These are phyloP conservation scores for Moniliophthora roreri DNA, from an alignment of 1,284 basidiomycete species.

Conservation along the genomic window DNA sequence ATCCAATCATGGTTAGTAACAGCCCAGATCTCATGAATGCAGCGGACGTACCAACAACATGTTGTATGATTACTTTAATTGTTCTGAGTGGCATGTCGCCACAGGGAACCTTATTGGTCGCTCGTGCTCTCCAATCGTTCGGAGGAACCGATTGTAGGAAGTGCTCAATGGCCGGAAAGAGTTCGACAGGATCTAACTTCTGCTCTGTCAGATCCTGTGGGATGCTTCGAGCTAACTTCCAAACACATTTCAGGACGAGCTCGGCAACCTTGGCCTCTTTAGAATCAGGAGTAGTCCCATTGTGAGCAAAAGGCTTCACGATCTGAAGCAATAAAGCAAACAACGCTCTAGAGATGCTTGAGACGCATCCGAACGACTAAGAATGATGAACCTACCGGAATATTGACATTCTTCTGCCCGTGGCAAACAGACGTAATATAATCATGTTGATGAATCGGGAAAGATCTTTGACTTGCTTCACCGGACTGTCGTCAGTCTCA, in stretches of 20 bases:
- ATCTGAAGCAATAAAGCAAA: conserved; percentile 87
- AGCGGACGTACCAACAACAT: conserved; percentile 79
- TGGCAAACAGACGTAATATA: conserved; percentile 90
- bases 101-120: conserved; percentile 88
- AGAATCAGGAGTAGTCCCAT: conserved; percentile 65
- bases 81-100: conserved; percentile 97
- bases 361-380: conserved; percentile 8
- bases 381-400: conserved; percentile 85
- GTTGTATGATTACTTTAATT: conserved; percentile 96
- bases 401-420: conserved; percentile 87
- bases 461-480: conserved; percentile 80
- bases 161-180: conserved; percentile 93
- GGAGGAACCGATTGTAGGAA: conserved; percentile 94
- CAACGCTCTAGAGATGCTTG: conserved; percentile 44
- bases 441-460: conserved; percentile 99
- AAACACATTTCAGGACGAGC: conserved; percentile 96
- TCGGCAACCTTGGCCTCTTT: conserved; percentile 92
- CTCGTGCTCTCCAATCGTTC: conserved; percentile 92
- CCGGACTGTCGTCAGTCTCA: conserved; percentile 83
- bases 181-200: conserved; percentile 80
- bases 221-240: conserved; percentile 96
- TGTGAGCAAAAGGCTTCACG: conserved; percentile 81
- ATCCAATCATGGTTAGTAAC: conserved; percentile 23
- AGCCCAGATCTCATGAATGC: conserved; percentile 12
- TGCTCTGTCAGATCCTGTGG: conserved; percentile 86